Conservation (phyloP, 2,329 filamentous ascomycete species). For the Sporothrix brunneoviolacea region DNA sequence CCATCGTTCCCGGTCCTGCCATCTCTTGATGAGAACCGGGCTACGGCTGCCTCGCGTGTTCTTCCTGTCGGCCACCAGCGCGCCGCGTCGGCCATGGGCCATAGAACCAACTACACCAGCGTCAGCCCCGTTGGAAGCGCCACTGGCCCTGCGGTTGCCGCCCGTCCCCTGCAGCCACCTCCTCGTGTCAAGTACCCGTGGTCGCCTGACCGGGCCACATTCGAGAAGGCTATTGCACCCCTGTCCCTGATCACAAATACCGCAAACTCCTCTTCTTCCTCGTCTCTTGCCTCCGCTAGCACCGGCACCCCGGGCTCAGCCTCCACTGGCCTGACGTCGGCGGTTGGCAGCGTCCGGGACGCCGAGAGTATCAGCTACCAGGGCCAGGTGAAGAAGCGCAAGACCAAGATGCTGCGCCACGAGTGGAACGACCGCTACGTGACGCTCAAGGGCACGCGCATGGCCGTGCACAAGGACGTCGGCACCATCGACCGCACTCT, state of each 20-base stretch:
- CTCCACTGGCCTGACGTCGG: constrained; percentile 18
- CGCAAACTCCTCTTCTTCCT: constrained; percentile 13
- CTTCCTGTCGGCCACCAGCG: constrained; percentile 23
- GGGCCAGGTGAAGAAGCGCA: constrained; percentile 91
- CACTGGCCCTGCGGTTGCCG: background rate
- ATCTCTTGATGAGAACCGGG: constrained; percentile 58
- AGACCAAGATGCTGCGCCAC: constrained; percentile 79
- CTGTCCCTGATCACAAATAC: constrained; percentile 3
- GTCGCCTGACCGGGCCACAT: constrained; percentile 40
- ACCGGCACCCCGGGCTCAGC: constrained; percentile 19
- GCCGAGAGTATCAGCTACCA: constrained; percentile 59
- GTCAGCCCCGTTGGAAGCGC: background rate
- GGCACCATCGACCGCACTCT: constrained; percentile 49
- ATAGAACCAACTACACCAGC: background rate
- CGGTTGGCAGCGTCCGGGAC: constrained; percentile 20
- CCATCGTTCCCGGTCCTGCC: constrained; percentile 65
- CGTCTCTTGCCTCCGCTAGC: constrained; percentile 16
- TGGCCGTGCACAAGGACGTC: constrained; percentile 68
- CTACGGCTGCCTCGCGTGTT: constrained; percentile 24
- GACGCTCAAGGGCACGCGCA: constrained; percentile 67
- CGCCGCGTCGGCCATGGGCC: constrained; percentile 12
- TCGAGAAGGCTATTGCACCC: constrained; percentile 41
- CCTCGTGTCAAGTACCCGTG: constrained; percentile 51
- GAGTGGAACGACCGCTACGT: constrained; percentile 94
- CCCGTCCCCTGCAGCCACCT: constrained; percentile 42